Base-by-base conservation (phyloP, 441 rosid genomes). In the Pelargonium citronellum region DNA sequence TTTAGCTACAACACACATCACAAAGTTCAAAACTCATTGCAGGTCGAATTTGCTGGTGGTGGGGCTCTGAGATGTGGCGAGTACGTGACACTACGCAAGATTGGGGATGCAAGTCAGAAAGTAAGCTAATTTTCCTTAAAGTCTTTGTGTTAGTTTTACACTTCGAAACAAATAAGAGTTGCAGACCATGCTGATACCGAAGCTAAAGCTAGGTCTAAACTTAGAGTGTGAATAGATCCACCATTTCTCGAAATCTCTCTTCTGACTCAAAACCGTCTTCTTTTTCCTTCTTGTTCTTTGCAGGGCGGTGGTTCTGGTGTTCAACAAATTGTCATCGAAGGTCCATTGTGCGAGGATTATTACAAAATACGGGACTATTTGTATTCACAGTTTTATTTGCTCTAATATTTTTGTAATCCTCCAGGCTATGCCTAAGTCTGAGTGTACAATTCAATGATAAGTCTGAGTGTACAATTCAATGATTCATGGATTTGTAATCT, bases 31-130 rank as follows among this genome's bases (percentile, higher is more conserved):
- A 22, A 46, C 46, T 12, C 30, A 39, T 55, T 76, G 15, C 87
- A 90, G 91, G 99, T 89, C 34, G 97, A 91, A 78, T 95, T 95
- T 82, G 89, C 92, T 37, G 94, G 87, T 17, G 81, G 93, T 1
- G 89, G 89, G 66, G 97, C 99, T 41, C 73, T 95, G 69, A 92
- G 97, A 20, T 91, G 99, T 30, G 97, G 97, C 44, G 97, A 95
- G 67, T 89, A 83, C 15, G 94, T 90, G 47, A 91, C 99, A 13
- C 67, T 95, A 64, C 94, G 99, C 49, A 95, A 95, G 80, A 87
- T 90, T 15, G 95, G 89, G 30, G 83, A 83, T n/a, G 72, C 89
- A 55, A 84, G 84, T 78, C 99, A 90, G 80, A 94, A 90, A 94
- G 97, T 94, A 74, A 77, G 83, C 34, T 11, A 44, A 41, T 47